Percentiles rank a stretch among this genome's conserved stretches.
phyloP scores from a whole-genome alignment of 2,329 filamentous ascomycete species.

The Trichoderma sp. region DNA sequence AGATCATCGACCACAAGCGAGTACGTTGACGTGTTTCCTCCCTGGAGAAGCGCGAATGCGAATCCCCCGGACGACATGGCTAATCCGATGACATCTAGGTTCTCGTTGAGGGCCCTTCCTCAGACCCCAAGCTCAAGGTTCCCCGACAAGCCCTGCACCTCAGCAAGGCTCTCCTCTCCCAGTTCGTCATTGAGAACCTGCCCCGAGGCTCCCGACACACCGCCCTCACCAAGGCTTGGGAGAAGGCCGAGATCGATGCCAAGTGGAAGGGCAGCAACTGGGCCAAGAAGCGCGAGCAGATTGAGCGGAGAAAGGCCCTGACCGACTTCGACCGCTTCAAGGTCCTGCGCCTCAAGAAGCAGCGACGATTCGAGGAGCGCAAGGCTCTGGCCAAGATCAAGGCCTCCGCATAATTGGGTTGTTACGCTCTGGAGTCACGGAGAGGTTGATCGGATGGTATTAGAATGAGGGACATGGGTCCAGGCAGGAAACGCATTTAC shows the following conservation, averaged over 20 bases:
- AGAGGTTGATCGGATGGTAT: constrained; percentile 39
- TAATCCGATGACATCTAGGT: constrained; percentile 58
- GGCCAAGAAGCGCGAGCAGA: constrained; percentile 90
- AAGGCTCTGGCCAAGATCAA: constrained; percentile 95
- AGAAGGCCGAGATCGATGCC: constrained; percentile 84
- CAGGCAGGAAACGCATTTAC: constrained; percentile 39
- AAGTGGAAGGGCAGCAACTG: constrained; percentile 92
- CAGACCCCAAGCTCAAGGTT: constrained; percentile 75
- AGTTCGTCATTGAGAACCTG: constrained; percentile 82
- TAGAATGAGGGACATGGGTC: constrained; percentile 42
- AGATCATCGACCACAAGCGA: constrained; percentile 99
- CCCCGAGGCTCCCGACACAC: constrained; percentile 82
- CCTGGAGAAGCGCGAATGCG: not conserved
- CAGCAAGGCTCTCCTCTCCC: constrained; percentile 82
- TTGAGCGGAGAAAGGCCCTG: constrained; percentile 82
- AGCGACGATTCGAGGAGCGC: constrained; percentile 96
- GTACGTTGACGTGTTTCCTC: constrained; percentile 63
- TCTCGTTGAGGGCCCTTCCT: constrained; percentile 91
- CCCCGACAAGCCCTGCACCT: constrained; percentile 86
- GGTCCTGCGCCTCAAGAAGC: constrained; percentile 99
- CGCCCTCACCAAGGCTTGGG: constrained; percentile 85
- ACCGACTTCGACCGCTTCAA: constrained; percentile 99
- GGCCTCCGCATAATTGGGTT: constrained; percentile 67
- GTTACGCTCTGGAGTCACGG: constrained; percentile 30
- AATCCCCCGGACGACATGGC: constrained; percentile 24